Conservation (phyloP, 208 protist species). For the Endotrypanum monterogeii region DNA sequence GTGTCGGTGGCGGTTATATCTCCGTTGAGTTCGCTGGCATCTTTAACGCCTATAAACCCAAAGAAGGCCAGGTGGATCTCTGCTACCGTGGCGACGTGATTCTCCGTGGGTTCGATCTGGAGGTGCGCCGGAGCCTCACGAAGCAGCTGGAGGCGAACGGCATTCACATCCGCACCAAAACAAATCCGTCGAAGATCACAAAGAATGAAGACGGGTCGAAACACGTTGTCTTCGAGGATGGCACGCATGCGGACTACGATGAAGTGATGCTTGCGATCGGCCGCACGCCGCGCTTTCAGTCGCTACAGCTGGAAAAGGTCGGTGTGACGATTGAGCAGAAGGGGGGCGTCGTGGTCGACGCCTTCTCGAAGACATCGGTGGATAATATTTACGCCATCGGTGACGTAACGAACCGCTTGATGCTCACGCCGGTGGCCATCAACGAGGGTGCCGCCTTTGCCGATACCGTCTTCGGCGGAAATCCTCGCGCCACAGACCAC, state of each 20-base stretch:
- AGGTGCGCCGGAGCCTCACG: constrained; percentile 75
- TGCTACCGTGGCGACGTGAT: constrained; percentile 82
- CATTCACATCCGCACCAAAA: constrained; percentile 74
- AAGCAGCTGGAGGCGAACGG: constrained; percentile 83
- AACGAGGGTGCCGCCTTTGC: constrained; percentile 80
- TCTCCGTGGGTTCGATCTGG: constrained; percentile 88
- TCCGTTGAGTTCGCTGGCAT: constrained; percentile 91
- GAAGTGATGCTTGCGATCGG: constrained; percentile 96
- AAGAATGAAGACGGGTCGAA: constrained; percentile 65
- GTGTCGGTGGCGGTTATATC: constrained; percentile 92
- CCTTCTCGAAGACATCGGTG: constrained; percentile 94
- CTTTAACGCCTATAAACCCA: constrained; percentile 89
- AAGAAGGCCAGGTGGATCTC: constrained; percentile 64
- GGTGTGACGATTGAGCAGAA: constrained; percentile 86
- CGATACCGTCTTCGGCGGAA: constrained; percentile 86
- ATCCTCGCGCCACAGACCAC: constrained; percentile 76
- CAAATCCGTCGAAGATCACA: constrained; percentile 81
- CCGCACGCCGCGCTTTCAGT: constrained; percentile 89
- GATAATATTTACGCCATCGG: constrained; percentile 98
- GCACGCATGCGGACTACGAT: constrained; percentile 88
- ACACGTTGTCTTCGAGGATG: constrained; percentile 83
- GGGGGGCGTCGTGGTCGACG: constrained; percentile 92
- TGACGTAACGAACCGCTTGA: constrained; percentile 93
- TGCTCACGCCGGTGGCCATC: constrained; percentile 93
- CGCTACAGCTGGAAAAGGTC: constrained; percentile 91